Evolutionary conservation across 768 basidiomycete genomes (phyloP), one percentile per base, ranked within the genome.

Genomic region (Termitomyces sp.): DNA sequence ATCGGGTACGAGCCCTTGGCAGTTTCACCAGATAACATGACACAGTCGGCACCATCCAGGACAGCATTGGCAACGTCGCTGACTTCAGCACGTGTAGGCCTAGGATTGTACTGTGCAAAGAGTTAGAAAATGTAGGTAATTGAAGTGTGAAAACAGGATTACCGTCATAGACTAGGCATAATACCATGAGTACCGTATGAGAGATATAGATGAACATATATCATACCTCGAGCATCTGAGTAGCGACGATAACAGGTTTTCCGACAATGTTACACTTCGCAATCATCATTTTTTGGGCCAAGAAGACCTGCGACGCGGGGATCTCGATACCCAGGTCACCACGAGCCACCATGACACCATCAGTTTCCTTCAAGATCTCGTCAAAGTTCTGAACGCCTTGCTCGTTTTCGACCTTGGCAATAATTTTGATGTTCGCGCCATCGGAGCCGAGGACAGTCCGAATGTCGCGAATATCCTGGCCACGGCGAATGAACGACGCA

Each of bases 231-330:
- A 99, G 87, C 96, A 99, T 99, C 74, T 99, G 96, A 14, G 97
- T 99, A 10, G 97, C 97, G 60, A 97, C 95, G 70, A 99, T 98
- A 68, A 92, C 91, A 43, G 97, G 95, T 79, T 99, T 99, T 66
- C 97, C 97, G 55, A 84, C 87, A 68, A 96, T 90, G 80, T 97
- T 98, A 78, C 94, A 97, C 79, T 98, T 98, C 59, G 96, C 86
- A 66, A 98, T 99, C 95, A 99, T 99, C 96, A 98, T 98, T 80
- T 99, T 99, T 73, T 99, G 97, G 8, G 97, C 97, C 67, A 98
- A 79, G 83, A 99, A 99, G 46, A 99, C 97, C 70, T 98, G 97
- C 67, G 89, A 91, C 45, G 97, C 94, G n/a, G 97, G 97, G 66
- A 99, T 99, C 76, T 99, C 97, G 67, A 99, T 99, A 72, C 97